Evolutionary conservation across 306 rosid genomes (phyloP).

Genomic region (Parietaria judaica): DNA sequence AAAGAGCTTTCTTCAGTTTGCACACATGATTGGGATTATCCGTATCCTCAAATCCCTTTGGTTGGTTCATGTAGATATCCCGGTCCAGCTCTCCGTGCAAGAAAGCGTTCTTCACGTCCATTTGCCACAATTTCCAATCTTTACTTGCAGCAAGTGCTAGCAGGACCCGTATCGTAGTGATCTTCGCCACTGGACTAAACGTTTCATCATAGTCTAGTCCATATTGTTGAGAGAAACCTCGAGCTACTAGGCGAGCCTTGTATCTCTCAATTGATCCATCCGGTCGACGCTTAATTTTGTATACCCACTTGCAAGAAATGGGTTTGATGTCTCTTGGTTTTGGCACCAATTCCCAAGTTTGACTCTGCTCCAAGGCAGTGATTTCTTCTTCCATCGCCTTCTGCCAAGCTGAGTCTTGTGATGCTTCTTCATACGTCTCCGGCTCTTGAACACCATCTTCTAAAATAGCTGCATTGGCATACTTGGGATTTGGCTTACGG

Average conservation of each 20-base stretch:
- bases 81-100: not conserved
- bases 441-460: not conserved
- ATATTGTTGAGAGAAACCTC: not conserved
- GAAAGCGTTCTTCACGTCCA: not conserved
- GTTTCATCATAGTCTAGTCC: not conserved
- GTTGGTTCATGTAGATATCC: not conserved
- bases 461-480: not conserved
- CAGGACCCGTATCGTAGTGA: not conserved
- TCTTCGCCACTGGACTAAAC: slow-evolving; percentile 1
- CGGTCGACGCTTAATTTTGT: not conserved
- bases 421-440: not conserved
- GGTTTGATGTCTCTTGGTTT: not conserved
- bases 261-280: not conserved
- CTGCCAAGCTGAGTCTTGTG: not conserved
- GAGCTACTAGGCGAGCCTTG: not conserved
- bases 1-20: not conserved
- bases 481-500: not conserved
- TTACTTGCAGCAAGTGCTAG: not conserved
- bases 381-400: slow-evolving; percentile 1
- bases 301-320: not conserved
- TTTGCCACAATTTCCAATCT: not conserved
- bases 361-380: not conserved
- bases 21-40: not conserved
- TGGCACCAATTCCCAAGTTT: not conserved
- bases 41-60: not conserved